Evolutionary conservation across 2,329 filamentous ascomycete genomes (phyloP), one percentile per base, ranked within the genome.

Genomic region (Helminthosporium solani): DNA sequence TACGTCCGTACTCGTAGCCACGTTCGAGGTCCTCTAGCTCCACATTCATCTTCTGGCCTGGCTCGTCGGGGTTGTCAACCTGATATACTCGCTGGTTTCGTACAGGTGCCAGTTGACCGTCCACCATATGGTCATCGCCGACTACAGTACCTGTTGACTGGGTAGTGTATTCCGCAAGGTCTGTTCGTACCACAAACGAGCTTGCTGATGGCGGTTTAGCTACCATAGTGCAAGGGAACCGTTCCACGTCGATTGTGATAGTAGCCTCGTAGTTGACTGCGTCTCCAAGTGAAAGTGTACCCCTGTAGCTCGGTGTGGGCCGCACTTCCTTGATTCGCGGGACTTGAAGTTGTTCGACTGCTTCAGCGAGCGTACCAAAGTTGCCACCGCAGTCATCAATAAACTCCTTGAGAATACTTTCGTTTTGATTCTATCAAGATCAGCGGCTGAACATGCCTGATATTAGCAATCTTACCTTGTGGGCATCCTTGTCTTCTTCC

Each of bases 1-100:
- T 96, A 46, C 90, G 82, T 36, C 94, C 94, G 66, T 99, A 99
- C 62, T 90, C 85, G 62, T 92, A 99, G 0, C 94, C 94, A 67
- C 90, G 95, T n/a, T 89, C 89, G 30, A 99, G 78, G 14, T 89
- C 82, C 12, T 95, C 90, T 47, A 84, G 83, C 21, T 87, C 83
- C 20, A 99, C 84, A 42, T 96, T 89, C 43, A 79, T 80, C 71
- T 92, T 95, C 11, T 88, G 87, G 14, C 88, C 90, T 0, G 86
- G 84, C 0, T 84, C 84, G 31, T 80, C 75, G 4, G 86, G 80
- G 50, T 96, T 88, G 30, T 85, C 81, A 48, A 97, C 81, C 60
- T 86, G 86, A 70, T 97, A 99, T 1, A 83, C 83, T 33, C 88
- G 83, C n/a, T 85, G 78, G 48, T 82, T 86, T 57, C 84, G 86